Evolutionary conservation across 306 rosid species (phyloP).

Genomic region (Vicia faba): DNA sequence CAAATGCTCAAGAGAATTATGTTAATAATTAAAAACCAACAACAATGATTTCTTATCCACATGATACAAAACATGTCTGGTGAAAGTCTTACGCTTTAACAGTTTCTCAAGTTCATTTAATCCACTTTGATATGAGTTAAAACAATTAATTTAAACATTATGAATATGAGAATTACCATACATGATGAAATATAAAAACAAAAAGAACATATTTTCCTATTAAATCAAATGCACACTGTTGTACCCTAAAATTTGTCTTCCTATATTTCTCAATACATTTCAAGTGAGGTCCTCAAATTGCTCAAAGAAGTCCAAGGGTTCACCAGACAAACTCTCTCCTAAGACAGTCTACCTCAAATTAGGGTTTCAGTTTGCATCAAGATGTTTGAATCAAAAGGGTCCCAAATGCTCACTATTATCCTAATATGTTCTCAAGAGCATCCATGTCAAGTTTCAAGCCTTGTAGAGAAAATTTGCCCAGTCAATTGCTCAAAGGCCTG

Average conservation of each 20-base stretch:
- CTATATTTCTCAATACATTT: too few relatives aligned
- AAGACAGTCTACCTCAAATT: too few relatives aligned
- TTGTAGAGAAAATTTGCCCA: too few relatives aligned
- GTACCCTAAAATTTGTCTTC: neutral
- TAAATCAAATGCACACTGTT: neutral
- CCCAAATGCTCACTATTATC: too few relatives aligned
- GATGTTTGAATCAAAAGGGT: too few relatives aligned
- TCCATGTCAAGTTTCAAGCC: too few relatives aligned
- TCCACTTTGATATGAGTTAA: conserved; percentile 45
- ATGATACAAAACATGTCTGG: conserved; percentile 58
- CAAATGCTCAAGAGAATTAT: neutral
- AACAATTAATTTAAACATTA: conserved; percentile 42
- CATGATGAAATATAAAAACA: neutral
- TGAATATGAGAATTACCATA: neutral
- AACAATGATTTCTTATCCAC: conserved; percentile 28
- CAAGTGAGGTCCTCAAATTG: too few relatives aligned
- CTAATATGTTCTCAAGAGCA: too few relatives aligned
- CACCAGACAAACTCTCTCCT: too few relatives aligned
- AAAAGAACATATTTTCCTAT: neutral
- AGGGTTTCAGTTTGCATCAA: too few relatives aligned
- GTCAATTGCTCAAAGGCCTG: too few relatives aligned
- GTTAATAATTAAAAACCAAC: conserved; percentile 23
- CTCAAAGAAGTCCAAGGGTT: too few relatives aligned
- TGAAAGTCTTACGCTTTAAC: conserved; percentile 80
- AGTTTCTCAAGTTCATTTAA: conserved; percentile 76